Evolutionary conservation across 2,329 filamentous ascomycete species (phyloP).

Genomic region (Pyricularia sp.): DNA sequence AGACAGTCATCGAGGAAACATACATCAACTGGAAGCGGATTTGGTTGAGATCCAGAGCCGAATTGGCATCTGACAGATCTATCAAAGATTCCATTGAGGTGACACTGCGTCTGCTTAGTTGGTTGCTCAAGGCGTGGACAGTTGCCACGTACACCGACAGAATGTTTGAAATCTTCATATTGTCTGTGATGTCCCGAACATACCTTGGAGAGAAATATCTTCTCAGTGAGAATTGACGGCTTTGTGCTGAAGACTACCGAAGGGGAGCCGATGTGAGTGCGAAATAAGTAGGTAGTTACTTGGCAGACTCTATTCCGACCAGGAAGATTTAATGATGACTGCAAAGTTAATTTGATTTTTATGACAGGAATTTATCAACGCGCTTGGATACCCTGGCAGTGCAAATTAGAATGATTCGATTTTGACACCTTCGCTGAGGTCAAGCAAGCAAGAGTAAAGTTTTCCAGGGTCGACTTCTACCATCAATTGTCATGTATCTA

Average conservation of each 20-base stretch:
- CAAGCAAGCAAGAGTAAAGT: not conserved
- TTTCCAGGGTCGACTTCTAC: no score
- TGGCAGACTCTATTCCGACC: not conserved
- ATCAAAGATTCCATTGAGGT: conserved; percentile 72
- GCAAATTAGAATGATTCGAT: not conserved
- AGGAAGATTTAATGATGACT: not conserved
- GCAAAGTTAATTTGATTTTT: not conserved
- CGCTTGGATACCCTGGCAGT: not conserved
- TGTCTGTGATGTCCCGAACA: not conserved
- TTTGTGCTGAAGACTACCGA: not conserved
- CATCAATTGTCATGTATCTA: not conserved
- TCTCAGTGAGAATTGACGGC: not conserved
- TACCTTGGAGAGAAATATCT: not conserved
- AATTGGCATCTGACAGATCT: conserved; percentile 71
- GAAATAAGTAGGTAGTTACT: not conserved
- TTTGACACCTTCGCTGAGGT: not conserved
- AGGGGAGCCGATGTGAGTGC: not conserved
- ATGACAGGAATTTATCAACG: not conserved
- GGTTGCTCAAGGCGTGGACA: not conserved
- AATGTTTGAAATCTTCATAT: not conserved
- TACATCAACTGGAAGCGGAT: conserved; percentile 93
- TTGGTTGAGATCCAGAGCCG: conserved; percentile 77
- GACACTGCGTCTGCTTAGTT: not conserved
- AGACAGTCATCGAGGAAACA: conserved; percentile 15
- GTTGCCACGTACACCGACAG: not conserved